Evolutionary conservation across 768 basidiomycete species (phyloP), one percentile per base, ranked within the genome.

Genomic region (Xanthoconium purpureum): DNA sequence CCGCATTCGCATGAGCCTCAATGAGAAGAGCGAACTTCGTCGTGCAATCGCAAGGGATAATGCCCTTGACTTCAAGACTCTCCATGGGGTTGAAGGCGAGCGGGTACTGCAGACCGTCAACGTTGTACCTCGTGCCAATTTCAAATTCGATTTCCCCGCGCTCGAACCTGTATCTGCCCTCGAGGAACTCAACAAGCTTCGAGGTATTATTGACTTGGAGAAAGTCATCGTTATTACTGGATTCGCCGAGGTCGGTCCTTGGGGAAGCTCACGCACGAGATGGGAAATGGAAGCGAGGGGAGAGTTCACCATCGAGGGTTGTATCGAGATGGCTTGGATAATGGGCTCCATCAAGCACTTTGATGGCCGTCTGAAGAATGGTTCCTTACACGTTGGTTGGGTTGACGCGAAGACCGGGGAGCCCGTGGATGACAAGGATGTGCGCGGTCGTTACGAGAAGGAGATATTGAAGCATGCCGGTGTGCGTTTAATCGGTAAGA

Each of bases 241-340:
- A 58, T 98, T 92, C 71, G 96, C 90, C 33, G 97, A 99, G 72
- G 93, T 98, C 49, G 90, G 97, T 3, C 97, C 97, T 13, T 99
- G 96, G 95, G 97, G 97, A 62, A 94, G 92, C 68, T 90, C 96
- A 15, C 86, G 97, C 56, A 99, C 97, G 3, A 85, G 97, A 56
- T 99, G 97, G 97, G 97, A 99, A 77, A 98, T 99, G 94, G 97
- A 99, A 71, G 95, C 94, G 45, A 82, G 85, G 45, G 96, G 97
- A n/a, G 87, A 96, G 67, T 89, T 98, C 73, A 94, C 95, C 2
- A 95, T 98, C 64, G 89, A 97, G 72, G 97, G 97, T 18, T 93
- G 92, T 67, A 97, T 99, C 66, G 97, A 99, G 77, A 96, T 99
- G 91, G 95, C 96, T 3, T 99, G 96, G 95, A 87, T 98, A 74